A percentile compares a stretch with the other conserved stretches of the same genome.
Evolutionary conservation across 495 filamentous ascomycete genomes (phyloP).

Genomic region (Opeltia flavorubescens): DNA sequence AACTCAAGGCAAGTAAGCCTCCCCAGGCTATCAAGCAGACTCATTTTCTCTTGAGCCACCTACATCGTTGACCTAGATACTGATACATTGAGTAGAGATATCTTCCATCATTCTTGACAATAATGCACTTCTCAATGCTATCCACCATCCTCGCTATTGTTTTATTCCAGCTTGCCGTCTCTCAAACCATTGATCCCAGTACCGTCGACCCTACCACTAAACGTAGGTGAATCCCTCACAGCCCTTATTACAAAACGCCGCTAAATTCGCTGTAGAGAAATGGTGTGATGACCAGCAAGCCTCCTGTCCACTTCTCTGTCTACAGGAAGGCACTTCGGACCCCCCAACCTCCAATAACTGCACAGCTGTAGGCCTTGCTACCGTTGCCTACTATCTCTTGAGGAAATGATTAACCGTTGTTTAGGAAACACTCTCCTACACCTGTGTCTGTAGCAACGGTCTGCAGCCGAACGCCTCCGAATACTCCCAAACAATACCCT

Average conservation of each 20-base stretch:
- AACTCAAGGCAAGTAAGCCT: not conserved
- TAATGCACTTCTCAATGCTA: not conserved
- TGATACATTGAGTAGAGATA: not conserved
- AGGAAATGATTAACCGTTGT: not conserved
- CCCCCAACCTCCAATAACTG: conserved; percentile 48
- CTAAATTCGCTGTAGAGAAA: conserved; percentile 28
- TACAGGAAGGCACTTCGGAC: conserved; percentile 43
- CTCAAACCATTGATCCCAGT: conserved; percentile 46
- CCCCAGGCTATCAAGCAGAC: too few relatives aligned
- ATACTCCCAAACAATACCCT: conserved; percentile 78
- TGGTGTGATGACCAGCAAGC: conserved; percentile 60
- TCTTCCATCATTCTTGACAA: not conserved
- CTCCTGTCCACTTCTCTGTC: conserved; percentile 65
- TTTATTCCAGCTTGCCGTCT: conserved; percentile 22
- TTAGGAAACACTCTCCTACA: conserved; percentile 52
- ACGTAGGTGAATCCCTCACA: conserved; percentile 20
- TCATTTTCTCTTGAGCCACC: too few relatives aligned
- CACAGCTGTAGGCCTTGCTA: conserved; percentile 44
- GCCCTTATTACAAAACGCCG: not conserved
- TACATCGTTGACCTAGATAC: not conserved
- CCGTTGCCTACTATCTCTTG: not conserved
- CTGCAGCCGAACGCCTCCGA: conserved; percentile 60
- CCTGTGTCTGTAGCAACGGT: conserved; percentile 64
- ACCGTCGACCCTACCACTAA: conserved; percentile 35
- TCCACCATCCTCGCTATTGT: not conserved